Evolutionary conservation across 371 early-diverging fungal genomes (phyloP), one percentile per base, ranked within the genome.

Genomic region (Fennellomyces sp.): DNA sequence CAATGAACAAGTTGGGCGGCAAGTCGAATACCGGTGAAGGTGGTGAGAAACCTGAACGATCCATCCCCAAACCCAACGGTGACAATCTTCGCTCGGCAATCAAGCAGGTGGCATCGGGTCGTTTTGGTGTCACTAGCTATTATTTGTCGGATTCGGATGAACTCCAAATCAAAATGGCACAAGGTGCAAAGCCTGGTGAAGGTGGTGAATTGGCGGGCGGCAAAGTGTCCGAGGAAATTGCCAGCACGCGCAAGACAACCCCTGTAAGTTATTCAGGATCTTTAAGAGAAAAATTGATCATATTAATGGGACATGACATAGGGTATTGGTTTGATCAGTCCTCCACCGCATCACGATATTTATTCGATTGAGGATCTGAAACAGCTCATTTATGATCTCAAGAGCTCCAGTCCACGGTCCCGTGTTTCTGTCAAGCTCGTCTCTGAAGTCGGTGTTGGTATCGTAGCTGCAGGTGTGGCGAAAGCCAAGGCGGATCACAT

Each of bases 11-110:
- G 50, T 68, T 98, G 1, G 97, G 96, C 51, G 97, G 97, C 63
- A 97, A 96, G 79, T 92, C 93, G 68, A 98, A 98, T 78, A 95
- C 97, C 33, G 98, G 98, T 53, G 98, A 98, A 81, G 98, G 98
- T 61, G 98, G 98, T 65, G 98, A 98, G 65, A 95, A 96, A 61
- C 91, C 95, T 6, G 81, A 77, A 52, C 88, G 98, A 27, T 95
- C 95, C 5, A 65, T 70, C 5, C 78, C 75, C 13, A 60, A 68
- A 11, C 80, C 76, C 17, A 90, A 93, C 58, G 96, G 96, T 42
- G 88, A 88, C 54, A 86, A 85, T 29, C 79, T 88, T 73, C 91
- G 98, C 27, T 94, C 95, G 5, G 92, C 97, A 10, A 98, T 98
- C 83, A 98, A 98, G 81, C 98, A 98, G 76, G 93, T 98, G 29